phyloP scores from a whole-genome alignment of 2,329 filamentous ascomycete species.

The Ophiostoma triangulosporum region DNA sequence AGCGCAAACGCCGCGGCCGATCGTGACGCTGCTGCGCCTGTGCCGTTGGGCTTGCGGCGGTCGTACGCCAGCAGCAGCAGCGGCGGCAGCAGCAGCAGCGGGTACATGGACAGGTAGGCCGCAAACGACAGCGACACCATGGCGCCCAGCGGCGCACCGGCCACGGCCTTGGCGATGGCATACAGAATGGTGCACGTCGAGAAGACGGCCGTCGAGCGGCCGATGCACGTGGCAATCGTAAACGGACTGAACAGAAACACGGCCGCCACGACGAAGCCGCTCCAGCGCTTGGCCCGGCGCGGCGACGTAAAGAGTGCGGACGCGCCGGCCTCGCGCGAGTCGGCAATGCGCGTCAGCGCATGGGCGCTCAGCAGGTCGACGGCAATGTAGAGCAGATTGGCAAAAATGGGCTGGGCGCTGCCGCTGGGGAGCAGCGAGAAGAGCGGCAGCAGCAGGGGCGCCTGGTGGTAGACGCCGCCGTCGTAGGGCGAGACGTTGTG shows the following conservation, averaged over 20 bases:
- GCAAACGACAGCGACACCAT: conserved; percentile 79
- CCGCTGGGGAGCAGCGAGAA: conserved; percentile 77
- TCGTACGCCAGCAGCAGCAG: conserved; percentile 72
- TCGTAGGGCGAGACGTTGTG: conserved; percentile 96
- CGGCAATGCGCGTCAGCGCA: conserved; percentile 65
- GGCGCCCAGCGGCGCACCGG: conserved; percentile 58
- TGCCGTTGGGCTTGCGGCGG: conserved; percentile 22
- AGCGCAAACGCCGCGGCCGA: conserved; percentile 37
- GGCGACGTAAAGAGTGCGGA: conserved; percentile 68
- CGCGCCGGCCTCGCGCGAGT: conserved; percentile 64
- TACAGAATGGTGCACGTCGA: conserved; percentile 79
- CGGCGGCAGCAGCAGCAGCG: conserved; percentile 72
- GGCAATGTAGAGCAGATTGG: conserved; percentile 64
- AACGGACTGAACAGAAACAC: conserved; percentile 93
- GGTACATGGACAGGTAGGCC: conserved; percentile 85
- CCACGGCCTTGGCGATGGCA: conserved; percentile 67
- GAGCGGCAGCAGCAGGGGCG: conserved; percentile 77
- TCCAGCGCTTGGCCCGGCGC: conserved; percentile 61
- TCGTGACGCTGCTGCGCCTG: too few species aligned
- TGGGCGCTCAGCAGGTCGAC: conserved; percentile 74
- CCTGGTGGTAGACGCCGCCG: conserved; percentile 71
- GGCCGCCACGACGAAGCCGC: conserved; percentile 61
- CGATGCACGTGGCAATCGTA: conserved; percentile 80
- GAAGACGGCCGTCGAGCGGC: conserved; percentile 77
- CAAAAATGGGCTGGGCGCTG: conserved; percentile 53